Evolutionary conservation across 352 stramenopile genomes (phyloP), one percentile per base, ranked within the genome.

Genomic region (Phytopythium ostracodes): DNA sequence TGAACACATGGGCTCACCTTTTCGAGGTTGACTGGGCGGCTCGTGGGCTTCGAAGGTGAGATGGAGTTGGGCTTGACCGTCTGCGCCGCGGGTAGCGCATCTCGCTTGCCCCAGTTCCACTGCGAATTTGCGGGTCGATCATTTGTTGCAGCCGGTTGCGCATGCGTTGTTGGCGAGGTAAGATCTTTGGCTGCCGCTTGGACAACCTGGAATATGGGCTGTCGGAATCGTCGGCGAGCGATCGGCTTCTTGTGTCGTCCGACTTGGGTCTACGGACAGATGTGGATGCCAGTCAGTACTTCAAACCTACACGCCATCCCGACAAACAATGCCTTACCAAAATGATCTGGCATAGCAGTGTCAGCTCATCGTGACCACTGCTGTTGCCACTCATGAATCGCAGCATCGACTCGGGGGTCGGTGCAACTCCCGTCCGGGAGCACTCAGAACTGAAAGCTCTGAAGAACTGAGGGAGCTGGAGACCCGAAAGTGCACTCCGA

Each of bases 381-480:
- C 11, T 15, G 15, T 36, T 18, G 5, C 12, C 46, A 12, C 46
- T 15, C 17, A 54, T 54, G 25, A 9, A 54, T 17, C 38, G 27
- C 47, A 54, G 25, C 25, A 54, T 24, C 8, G 17, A 10, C 3
- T 22, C 15, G 1, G 47, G 38, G 3, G 47, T 36, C 25, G 47
- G 47, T 38, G 47, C 18, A 67, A 70, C 49, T 62, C 65, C 11
- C 63, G 20, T 36, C 64, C 49, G 50, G 62, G 68, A 44, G 43
- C 70, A 38, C 50, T 57, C 40, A 15, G 25, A 17, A 52, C 56
- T 33, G 53, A 68, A 75, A 8, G 65, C 50, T 35, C 76, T 73
- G 25, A 80, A 62, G 27, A 86, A 47, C 11, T 58, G 46, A 31
- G 76, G 67, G 25, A 87, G 63, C 49, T 84, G 66, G 7, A 65